Percentiles rank a stretch among this genome's conserved stretches.
Conservation (phyloP, 208 protist species). For the Trypanosoma lewisi region DNA sequence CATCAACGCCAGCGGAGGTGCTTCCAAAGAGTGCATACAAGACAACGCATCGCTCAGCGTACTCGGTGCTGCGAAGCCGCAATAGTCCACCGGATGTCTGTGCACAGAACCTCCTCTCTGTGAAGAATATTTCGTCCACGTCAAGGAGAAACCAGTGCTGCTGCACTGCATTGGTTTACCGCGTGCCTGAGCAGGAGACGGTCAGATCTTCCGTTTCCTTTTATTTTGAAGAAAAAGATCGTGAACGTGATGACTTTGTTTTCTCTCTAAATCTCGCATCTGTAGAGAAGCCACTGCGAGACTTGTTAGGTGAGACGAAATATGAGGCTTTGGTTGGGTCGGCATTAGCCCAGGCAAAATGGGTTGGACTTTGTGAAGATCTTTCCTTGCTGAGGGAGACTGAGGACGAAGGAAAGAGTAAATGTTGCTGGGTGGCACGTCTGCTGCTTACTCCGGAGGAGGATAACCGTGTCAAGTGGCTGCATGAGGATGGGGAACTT, state of each 20-base stretch:
- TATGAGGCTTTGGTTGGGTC: constrained; percentile 36
- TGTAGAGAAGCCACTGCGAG: constrained; percentile 25
- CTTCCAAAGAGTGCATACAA: constrained; percentile 1
- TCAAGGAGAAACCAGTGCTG: constrained; percentile 29
- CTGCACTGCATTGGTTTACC: constrained; percentile 36
- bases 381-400: constrained; percentile 9
- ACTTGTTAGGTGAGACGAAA: constrained; percentile 15
- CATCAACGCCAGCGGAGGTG: background rate
- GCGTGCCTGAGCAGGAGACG: background rate
- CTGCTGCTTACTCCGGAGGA: constrained; percentile 68
- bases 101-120: constrained; percentile 31
- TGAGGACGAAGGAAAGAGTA: background rate
- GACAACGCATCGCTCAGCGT: constrained; percentile 51
- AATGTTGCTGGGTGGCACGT: constrained; percentile 35
- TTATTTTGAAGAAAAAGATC: constrained; percentile 16
- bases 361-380: constrained; percentile 40
- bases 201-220: background rate
- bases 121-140: background rate
- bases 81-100: constrained; percentile 38
- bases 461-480: constrained; percentile 71
- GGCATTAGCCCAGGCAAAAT: constrained; percentile 14
- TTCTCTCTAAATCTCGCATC: constrained; percentile 57
- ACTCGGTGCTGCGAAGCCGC: constrained; percentile 54
- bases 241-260: constrained; percentile 57
- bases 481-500: constrained; percentile 56